Conservation (phyloP, 257 asterid species). For the Verbena officinalis region DNA sequence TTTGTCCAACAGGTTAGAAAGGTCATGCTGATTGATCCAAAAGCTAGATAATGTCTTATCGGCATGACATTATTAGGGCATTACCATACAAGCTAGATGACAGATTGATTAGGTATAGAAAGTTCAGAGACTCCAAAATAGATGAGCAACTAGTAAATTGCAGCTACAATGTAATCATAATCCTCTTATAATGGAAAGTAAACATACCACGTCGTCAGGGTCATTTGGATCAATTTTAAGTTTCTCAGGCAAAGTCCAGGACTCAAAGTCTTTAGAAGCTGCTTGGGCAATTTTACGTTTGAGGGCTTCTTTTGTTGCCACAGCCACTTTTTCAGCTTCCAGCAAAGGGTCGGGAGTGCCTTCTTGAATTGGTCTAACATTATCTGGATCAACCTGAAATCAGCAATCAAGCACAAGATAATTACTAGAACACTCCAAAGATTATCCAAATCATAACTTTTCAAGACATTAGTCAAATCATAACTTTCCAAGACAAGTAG, state of each 20-base stretch:
- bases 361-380: constrained; percentile 52
- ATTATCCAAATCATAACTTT: background rate
- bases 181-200: background rate
- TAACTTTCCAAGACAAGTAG: no score
- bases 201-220: constrained; percentile 75
- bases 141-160: background rate
- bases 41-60: background rate
- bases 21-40: background rate
- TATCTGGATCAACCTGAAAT: constrained; percentile 70
- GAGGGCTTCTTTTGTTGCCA: constrained; percentile 71
- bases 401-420: constrained; percentile 18
- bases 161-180: constrained; percentile 1
- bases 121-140: background rate
- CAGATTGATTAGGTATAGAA: background rate
- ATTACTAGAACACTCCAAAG: background rate
- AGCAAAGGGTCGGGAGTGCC: constrained; percentile 48
- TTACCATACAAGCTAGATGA: background rate
- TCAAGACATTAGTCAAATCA: background rate
- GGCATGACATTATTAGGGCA: background rate
- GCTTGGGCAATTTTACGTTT: constrained; percentile 72
- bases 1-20: background rate
- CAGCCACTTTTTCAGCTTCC: constrained; percentile 74
- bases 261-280: constrained; percentile 52
- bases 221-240: constrained; percentile 67
- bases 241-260: constrained; percentile 59